phyloP scores from a whole-genome alignment of 2,329 filamentous ascomycete genomes.

The Penicillium expansum region DNA sequence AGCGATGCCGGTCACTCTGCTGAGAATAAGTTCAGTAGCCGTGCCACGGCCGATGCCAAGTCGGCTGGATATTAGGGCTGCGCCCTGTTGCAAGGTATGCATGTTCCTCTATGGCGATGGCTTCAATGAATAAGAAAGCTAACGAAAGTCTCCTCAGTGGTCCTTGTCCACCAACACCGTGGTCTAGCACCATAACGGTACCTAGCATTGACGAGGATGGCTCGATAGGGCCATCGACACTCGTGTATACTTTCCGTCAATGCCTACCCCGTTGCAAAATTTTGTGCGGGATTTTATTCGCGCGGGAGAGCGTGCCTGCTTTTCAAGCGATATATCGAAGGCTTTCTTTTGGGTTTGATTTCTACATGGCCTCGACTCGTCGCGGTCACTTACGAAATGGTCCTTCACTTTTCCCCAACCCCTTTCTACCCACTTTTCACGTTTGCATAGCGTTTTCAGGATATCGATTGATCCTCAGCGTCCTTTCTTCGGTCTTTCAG shows the following conservation, averaged over 20 bases:
- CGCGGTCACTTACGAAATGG: constrained; percentile 12
- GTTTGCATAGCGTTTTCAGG: constrained; percentile 9
- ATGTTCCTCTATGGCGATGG: too few relatives aligned
- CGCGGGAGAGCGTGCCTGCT: constrained; percentile 14
- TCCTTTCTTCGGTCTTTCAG: neutral
- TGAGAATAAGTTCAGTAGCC: neutral
- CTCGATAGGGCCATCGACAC: neutral
- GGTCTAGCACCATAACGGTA: constrained; percentile 3
- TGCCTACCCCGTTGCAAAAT: constrained; percentile 8
- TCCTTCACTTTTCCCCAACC: neutral
- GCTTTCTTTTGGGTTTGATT: constrained; percentile 13
- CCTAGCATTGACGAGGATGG: constrained; percentile 5
- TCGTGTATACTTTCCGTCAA: neutral
- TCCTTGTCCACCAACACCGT: neutral
- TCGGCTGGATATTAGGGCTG: constrained; percentile 7
- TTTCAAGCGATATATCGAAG: constrained; percentile 20
- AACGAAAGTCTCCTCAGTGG: neutral
- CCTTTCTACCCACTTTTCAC: neutral
- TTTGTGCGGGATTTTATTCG: constrained; percentile 13
- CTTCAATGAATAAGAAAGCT: neutral
- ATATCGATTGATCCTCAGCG: constrained; percentile 4
- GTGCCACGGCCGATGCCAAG: constrained; percentile 5
- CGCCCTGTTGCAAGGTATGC: constrained; percentile 5
- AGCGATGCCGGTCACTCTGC: constrained; percentile 8
- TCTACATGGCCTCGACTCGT: constrained; percentile 14